Evolutionary conservation across 192 early-diverging fungal species (phyloP).

Genomic region (Rhizoclosmatium globosum): DNA sequence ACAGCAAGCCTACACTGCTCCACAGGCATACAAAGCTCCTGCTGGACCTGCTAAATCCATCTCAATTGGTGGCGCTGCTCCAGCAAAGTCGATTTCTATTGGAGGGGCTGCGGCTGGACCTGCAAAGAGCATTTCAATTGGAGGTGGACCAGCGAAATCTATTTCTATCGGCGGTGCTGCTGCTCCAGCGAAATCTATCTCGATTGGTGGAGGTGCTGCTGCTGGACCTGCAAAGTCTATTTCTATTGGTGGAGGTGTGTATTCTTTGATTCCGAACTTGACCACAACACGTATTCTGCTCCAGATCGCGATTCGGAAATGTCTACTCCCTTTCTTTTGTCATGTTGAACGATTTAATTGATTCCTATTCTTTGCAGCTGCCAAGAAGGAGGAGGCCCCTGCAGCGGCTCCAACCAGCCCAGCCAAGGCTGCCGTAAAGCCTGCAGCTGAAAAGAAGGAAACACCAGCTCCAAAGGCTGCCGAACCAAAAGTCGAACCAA

Average conservation of each 20-base stretch:
- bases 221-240: constrained; percentile 22
- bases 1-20: constrained; percentile 44
- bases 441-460: constrained; percentile 11
- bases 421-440: constrained; percentile 40
- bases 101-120: constrained; percentile 23
- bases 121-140: constrained; percentile 43
- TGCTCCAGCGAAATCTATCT: constrained; percentile 1
- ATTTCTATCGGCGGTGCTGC: constrained; percentile 16
- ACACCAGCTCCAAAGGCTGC: constrained; percentile 1
- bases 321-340: not conserved
- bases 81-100: constrained; percentile 42
- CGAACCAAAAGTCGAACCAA: too few species aligned
- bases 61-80: constrained; percentile 26
- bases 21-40: constrained; percentile 39
- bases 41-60: constrained; percentile 38
- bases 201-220: not conserved
- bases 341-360: too few species aligned
- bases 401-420: constrained; percentile 32
- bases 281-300: too few species aligned
- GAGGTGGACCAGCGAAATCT: too few species aligned
- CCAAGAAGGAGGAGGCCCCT: constrained; percentile 39
- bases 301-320: not conserved
- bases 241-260: constrained; percentile 33
- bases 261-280: constrained; percentile 24
- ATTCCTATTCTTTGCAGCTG: too few species aligned